Base-by-base conservation (phyloP, 345 rosid species). In the Acer saccharum region DNA sequence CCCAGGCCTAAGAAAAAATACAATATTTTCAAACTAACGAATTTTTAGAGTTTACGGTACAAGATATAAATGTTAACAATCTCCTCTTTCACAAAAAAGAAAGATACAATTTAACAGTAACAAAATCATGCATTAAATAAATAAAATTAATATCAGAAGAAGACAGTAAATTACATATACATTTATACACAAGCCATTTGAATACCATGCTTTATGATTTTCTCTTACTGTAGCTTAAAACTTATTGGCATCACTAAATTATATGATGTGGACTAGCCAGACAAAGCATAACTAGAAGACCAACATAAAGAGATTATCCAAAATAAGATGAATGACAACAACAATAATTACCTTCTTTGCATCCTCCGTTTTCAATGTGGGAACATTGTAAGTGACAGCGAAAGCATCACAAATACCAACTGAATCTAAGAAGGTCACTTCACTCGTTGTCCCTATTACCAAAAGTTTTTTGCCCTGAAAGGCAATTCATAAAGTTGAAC, bases 371-470 rank as follows among this genome's bases (percentile, higher is more conserved):
- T 87, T 90, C 86, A 96, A 78, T 4, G 86, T 88, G 18, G 99
- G 99, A 71, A 96, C 85, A 39, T 83, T 82, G 80, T 94, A 90
- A 43, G 92, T 86, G 80, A 96, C 87, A 50, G 98, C 86, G 84
- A 96, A 96, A 29, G 94, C 83, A 77, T 90, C 92, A 57, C 91
- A 86, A 60, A 94, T 41, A 39, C 95, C 95, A 75, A 96, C 75
- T 18, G 97, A 90, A 71, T 92, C 97, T 81, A 95, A 85, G 87
- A 95, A 95, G 72, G 79, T 82, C 60, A 92, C 84, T 81, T 95
- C 93, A 82, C 99, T 95, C 21, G 99, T 93, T 74, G 99, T 95
- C 69, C 99, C 98, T 11, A 95, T 81, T 78, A 96, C 98, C 32
- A 96, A 80, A 83, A 96, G 97, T 55, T 92, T 95, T 75, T 91